Evolutionary conservation across 805 yeast genomes (phyloP).

Genomic region (Wickerhamiella dianesei): DNA sequence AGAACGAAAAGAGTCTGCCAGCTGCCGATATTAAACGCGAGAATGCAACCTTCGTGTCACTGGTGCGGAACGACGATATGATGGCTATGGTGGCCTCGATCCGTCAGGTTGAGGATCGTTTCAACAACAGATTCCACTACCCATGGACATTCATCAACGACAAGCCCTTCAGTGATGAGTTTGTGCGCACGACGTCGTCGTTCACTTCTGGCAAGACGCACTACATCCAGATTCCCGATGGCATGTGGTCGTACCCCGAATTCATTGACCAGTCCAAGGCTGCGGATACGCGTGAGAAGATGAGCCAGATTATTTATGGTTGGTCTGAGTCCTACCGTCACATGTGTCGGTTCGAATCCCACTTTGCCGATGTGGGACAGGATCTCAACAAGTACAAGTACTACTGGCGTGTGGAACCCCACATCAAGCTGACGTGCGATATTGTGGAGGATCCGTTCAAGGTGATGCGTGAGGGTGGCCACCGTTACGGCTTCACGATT

Average conservation of each 20-base stretch:
- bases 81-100: constrained; percentile 46
- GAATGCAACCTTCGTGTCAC: constrained; percentile 37
- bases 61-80: constrained; percentile 59
- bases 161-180: constrained; percentile 57
- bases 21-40: constrained; percentile 16
- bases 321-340: constrained; percentile 65
- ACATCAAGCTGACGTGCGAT: constrained; percentile 59
- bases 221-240: constrained; percentile 59
- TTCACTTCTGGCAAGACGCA: constrained; percentile 53
- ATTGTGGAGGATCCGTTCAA: constrained; percentile 67
- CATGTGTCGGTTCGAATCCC: constrained; percentile 83
- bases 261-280: constrained; percentile 68
- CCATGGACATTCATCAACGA: constrained; percentile 92
- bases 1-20: not conserved
- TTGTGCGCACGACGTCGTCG: constrained; percentile 39
- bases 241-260: constrained; percentile 80
- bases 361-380: constrained; percentile 66
- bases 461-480: constrained; percentile 62
- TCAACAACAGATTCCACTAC: constrained; percentile 61
- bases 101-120: constrained; percentile 61
- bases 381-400: constrained; percentile 57
- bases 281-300: constrained; percentile 41
- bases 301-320: constrained; percentile 63
- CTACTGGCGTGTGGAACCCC: constrained; percentile 93
- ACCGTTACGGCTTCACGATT: constrained; percentile 65